Conservation (phyloP, 139 green algal species). For the Chlamydomonas sp. region DNA sequence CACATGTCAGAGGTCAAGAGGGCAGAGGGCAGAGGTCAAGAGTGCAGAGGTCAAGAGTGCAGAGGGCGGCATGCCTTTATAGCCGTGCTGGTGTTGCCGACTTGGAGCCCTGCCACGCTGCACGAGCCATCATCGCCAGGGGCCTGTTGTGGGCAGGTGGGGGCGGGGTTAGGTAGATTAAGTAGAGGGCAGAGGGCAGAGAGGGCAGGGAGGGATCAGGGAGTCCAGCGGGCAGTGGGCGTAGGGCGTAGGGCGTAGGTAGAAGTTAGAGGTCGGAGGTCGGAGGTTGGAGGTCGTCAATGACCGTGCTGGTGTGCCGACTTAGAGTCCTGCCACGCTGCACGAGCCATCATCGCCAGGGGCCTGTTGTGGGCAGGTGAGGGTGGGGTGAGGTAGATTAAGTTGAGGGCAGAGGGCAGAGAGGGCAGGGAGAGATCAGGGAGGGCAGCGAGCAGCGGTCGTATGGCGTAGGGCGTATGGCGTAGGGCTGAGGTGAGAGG, state of each 20-base stretch:
- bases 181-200: not conserved
- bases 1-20: not conserved
- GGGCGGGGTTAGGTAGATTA: not conserved
- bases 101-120: not conserved
- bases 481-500: not conserved
- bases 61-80: too few species aligned
- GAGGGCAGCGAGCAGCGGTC: too few species aligned
- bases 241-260: too few species aligned
- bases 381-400: not conserved
- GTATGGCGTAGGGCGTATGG: too few species aligned
- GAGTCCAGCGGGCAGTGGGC: too few species aligned
- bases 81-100: not conserved
- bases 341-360: not conserved
- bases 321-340: not conserved
- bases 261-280: not conserved
- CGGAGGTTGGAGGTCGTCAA: too few species aligned
- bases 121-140: not conserved
- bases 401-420: not conserved
- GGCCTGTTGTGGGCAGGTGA: too few species aligned
- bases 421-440: not conserved
- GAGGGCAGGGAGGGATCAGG: not conserved
- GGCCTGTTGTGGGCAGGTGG: too few species aligned
- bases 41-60: too few species aligned
- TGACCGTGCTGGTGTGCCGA: not conserved
- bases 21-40: not conserved